Percentiles rank a stretch among this genome's conserved stretches.
Conservation (phyloP, 2,329 filamentous ascomycete genomes). For the Fragosphaeria purpurea region DNA sequence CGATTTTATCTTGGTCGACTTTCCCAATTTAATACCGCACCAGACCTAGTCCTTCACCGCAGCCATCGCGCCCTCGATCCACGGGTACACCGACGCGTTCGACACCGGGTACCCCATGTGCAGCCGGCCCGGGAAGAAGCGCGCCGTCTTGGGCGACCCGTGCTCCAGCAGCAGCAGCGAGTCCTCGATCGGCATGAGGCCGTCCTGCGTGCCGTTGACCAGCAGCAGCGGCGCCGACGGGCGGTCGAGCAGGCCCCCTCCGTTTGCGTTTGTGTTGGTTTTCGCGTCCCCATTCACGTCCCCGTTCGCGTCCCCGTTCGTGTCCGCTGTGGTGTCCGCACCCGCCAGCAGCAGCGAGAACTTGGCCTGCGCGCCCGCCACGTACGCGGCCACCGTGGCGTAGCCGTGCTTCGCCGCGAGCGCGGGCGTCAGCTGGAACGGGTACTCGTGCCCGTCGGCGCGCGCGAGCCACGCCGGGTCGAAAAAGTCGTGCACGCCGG, state of each 20-base stretch:
- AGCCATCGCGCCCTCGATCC: slow-evolving; percentile 48
- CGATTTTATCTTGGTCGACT: no score
- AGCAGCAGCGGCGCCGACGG: slow-evolving; percentile 48
- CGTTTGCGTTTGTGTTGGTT: slow-evolving; percentile 11
- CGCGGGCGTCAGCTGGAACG: slow-evolving; percentile 45
- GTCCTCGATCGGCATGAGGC: slow-evolving; percentile 59
- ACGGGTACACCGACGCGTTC: slow-evolving; percentile 47
- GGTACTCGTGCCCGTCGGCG: slow-evolving; percentile 58
- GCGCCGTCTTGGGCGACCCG: slow-evolving; percentile 54
- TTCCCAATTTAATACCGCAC: no score
- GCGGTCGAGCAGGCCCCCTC: slow-evolving; percentile 45
- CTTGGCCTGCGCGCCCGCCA: slow-evolving; percentile 43
- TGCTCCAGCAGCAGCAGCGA: slow-evolving; percentile 55
- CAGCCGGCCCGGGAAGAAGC: slow-evolving; percentile 50
- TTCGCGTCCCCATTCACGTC: no score
- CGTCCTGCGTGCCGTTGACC: slow-evolving; percentile 53
- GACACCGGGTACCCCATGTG: slow-evolving; percentile 61
- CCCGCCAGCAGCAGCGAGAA: slow-evolving; percentile 43
- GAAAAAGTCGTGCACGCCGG: slow-evolving; percentile 53
- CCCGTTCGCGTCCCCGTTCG: no score
- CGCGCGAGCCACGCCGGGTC: slow-evolving; percentile 47
- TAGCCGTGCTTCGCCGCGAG: slow-evolving; percentile 56
- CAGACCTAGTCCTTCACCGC: slow-evolving; percentile 12
- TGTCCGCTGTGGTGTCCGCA: no score
- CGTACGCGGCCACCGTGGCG: slow-evolving; percentile 42